Conservation (phyloP, 805 yeast genomes). For the Grigorovia jiainica region DNA sequence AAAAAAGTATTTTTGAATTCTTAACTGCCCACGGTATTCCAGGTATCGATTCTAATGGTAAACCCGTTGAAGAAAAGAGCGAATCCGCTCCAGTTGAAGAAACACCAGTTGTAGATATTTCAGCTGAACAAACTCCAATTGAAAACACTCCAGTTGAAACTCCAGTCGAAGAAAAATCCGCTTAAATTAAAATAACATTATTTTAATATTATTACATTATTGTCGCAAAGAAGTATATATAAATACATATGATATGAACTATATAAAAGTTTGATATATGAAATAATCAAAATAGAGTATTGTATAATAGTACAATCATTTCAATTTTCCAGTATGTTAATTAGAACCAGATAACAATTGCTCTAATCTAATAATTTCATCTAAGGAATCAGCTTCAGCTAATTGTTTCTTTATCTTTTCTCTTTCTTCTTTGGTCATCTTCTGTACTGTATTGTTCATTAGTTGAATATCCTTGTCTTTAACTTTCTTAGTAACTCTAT, state of each 20-base stretch:
- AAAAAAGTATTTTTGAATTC: constrained; percentile 32
- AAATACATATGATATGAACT: background rate
- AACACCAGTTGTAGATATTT: background rate
- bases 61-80: constrained; percentile 1
- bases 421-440: constrained; percentile 47
- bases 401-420: constrained; percentile 43
- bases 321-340: too few relatives aligned
- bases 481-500: constrained; percentile 6
- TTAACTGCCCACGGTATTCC: constrained; percentile 35
- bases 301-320: too few relatives aligned
- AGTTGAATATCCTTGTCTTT: constrained; percentile 27
- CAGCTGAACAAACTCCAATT: background rate
- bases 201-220: background rate
- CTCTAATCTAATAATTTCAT: constrained; percentile 69
- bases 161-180: background rate
- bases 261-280: too few relatives aligned
- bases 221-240: background rate
- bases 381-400: constrained; percentile 54
- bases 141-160: background rate
- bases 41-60: constrained; percentile 4
- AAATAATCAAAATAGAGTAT: too few relatives aligned
- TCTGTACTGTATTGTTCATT: constrained; percentile 32
- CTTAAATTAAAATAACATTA: background rate
- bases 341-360: constrained; percentile 33
- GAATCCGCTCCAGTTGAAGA: background rate